Base-by-base conservation (phyloP, 306 rosid genomes). In the Acacia confusa region DNA sequence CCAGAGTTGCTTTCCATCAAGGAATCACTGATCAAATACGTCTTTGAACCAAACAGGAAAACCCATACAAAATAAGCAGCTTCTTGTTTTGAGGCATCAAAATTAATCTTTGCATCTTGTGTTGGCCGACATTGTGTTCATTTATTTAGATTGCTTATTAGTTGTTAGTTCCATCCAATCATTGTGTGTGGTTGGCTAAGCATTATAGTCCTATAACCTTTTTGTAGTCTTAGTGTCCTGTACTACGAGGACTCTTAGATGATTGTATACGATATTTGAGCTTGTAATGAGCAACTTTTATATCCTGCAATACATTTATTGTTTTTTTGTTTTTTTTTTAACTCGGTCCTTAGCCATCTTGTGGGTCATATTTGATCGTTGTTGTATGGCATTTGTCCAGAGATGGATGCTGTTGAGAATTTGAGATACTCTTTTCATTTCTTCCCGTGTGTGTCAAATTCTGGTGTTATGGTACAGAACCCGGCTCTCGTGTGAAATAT, bases 1-100 rank as follows among this genome's bases (percentile, higher is more conserved):
- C 98, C 97, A 1, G 97, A 94, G 84, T 9, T 94, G 83, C 97
- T 94, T 57, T 30, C 95, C 80, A 90, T 94, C 83, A 94, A 89
- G 89, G 98, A 94, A 72, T 89, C 97, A 2, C 88, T 94, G 84
- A 78, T 90, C 55, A 92, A 89, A 88, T 85, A 81, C 16, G 97
- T 94, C 70, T 94, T 92, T 53, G 92, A 89, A 85, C 92, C 87
- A 69, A 92, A 92, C 95, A 88, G 88, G 91, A 92, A 88, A 81
- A 83, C 65, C 14, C 78, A 70, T 34, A 84, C 81, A 53, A 58
- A 72, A 32, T 87, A 82, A 84, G 82, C 79, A 70, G 69, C 67
- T 69, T 27, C 75, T 75, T 22, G 74, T 24, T 50, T 22, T 65
- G 73, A 24, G 79, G 77, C 64, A 74, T 76, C 70, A 75, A 22